phyloP scores from a whole-genome alignment of 2,329 filamentous ascomycete species.

The Verticillium tricorpus region DNA sequence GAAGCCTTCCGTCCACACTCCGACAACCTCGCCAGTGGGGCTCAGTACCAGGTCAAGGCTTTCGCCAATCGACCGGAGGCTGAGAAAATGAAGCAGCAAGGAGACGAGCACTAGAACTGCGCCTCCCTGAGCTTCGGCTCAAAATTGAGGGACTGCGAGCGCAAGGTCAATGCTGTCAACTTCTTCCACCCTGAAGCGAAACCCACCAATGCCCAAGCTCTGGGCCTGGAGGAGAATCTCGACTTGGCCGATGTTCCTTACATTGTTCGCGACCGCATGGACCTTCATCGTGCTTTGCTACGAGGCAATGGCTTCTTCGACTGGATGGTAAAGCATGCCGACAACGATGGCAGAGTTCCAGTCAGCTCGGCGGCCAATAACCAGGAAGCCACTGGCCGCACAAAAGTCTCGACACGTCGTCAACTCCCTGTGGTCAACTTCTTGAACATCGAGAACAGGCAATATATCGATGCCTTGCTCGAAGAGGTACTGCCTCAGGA shows the following conservation, averaged over 20 bases:
- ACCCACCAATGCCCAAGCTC: neutral
- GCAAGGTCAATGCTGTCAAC: neutral
- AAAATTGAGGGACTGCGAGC: neutral
- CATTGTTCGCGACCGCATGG: neutral
- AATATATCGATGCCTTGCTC: slow-evolving; percentile 1
- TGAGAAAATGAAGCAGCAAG: neutral
- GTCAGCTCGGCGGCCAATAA: neutral
- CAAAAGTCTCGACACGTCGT: neutral
- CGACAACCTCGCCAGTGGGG: neutral
- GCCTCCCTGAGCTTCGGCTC: neutral
- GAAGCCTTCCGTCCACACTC: neutral
- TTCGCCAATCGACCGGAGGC: neutral
- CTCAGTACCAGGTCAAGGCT: neutral
- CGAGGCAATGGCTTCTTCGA: neutral
- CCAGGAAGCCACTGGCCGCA: neutral
- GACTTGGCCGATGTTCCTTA: too few species aligned
- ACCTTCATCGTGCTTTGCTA: slow-evolving; percentile 1
- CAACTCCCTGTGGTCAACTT: slow-evolving; percentile 1
- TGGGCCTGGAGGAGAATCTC: too few species aligned
- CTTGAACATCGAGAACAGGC: neutral
- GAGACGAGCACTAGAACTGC: slow-evolving; percentile 3
- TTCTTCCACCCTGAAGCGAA: neutral
- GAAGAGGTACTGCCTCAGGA: neutral
- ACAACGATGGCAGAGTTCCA: neutral
- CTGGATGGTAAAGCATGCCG: slow-evolving; percentile 1